Conservation (phyloP, 495 filamentous ascomycete species). For the Hypoxylon intermedium region DNA sequence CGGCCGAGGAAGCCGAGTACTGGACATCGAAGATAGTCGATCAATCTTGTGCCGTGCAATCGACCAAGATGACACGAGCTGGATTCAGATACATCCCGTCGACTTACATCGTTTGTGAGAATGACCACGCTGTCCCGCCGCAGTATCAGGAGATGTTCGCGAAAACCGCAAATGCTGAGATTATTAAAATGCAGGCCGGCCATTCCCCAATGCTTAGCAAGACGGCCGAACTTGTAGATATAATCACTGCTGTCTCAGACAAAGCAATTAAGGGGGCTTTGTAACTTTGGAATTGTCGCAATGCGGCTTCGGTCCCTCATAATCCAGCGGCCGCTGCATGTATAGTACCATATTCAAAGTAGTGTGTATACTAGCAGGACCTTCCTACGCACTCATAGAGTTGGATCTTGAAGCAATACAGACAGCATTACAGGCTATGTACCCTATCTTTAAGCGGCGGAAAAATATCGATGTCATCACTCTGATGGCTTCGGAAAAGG, state of each 20-base stretch:
- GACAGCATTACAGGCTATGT: too few relatives aligned
- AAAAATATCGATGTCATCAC: too few relatives aligned
- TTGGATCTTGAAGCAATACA: too few relatives aligned
- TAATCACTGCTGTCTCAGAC: constrained; percentile 11
- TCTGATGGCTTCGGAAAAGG: too few relatives aligned
- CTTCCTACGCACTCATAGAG: too few relatives aligned
- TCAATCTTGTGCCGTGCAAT: constrained; percentile 39
- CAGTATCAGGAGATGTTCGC: constrained; percentile 36
- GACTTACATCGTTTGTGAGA: constrained; percentile 42
- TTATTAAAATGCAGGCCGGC: constrained; percentile 19
- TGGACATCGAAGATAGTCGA: constrained; percentile 43
- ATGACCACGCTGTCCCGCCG: constrained; percentile 32
- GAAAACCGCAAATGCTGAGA: constrained; percentile 1
- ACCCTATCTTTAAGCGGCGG: too few relatives aligned
- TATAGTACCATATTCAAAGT: too few relatives aligned
- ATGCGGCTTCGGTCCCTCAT: too few relatives aligned
- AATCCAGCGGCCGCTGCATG: too few relatives aligned
- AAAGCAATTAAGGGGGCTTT: neutral
- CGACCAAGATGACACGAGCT: constrained; percentile 38
- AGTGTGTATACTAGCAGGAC: too few relatives aligned
- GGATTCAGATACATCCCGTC: constrained; percentile 40
- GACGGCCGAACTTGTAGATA: constrained; percentile 11
- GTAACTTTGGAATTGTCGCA: too few relatives aligned
- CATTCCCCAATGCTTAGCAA: constrained; percentile 30
- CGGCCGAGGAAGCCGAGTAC: constrained; percentile 33